Base-by-base conservation (phyloP, 148 eudicot genomes). In the Diospyros kaki region DNA sequence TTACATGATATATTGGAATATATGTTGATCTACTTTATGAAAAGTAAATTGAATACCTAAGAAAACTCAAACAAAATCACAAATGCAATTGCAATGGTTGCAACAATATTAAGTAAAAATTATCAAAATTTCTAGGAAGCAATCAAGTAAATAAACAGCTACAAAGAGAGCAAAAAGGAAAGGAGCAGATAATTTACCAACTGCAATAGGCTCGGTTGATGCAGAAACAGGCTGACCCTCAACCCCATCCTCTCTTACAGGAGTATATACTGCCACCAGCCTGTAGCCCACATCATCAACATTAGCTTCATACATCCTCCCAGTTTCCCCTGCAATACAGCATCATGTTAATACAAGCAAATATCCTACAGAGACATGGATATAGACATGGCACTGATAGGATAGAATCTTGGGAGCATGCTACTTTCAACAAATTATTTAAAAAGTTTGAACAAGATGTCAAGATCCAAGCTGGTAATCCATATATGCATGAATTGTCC, bases 241-340 rank as follows among this genome's bases (percentile, higher is more conserved):
- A 52, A 87, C 80, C 72, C 99, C 99, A 71, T 95, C 99, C 71
- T 95, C 99, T 80, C 99, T 82, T 44, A 95, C 81, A 74, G 99
- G 98, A 48, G 98, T 90, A 87, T 92, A 95, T 45, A 95, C 76
- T 44, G 85, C 98, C 67, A 95, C 99, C 75, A 95, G 87, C 75
- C 99, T 83, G 83, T 95, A 95, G 38, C 99, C 99, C 73, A 95
- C 99, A 78, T 95, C 99, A 85, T 95, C 99, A 68, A 95, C 99
- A 87, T 91, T 93, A 66, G 97, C 94, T 89, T 95, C 99, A 74
- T 95, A 95, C 99, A 95, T 95, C 79, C 97, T 93, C 70, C 99
- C 97, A 9, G 90, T 89, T 80, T 95, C 98, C 70, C 98, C 99
- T 95, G 82, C 48, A 85, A 78, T 58, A 64, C n/a, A 51, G 79